Base-by-base conservation (phyloP, 306 rosid species). In the Vachellia collinsii region DNA sequence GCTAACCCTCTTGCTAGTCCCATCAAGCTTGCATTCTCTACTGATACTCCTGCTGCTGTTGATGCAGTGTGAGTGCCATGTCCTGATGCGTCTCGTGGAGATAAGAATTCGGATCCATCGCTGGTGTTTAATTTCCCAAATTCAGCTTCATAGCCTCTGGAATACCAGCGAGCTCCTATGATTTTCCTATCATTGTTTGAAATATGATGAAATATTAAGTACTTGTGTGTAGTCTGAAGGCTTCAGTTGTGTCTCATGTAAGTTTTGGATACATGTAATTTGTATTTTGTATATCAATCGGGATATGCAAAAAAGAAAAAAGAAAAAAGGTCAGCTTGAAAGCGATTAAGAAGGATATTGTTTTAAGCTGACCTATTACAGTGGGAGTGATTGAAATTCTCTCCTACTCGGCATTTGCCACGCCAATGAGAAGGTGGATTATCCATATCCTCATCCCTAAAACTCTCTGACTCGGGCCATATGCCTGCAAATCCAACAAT, bases 21-120 rank as follows among this genome's bases (percentile, higher is more conserved):
- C 77, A 47, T 80, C 50, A 78, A 84, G 75, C 80, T 89, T 13
- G 84, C 88, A 77, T 84, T 85, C 78, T 84, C 67, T 47, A 89
- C 85, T 5, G 39, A 53, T 54, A 23, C 79, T 1, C 95, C 95
- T 6, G 89, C 87, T 74, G 90, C 95, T 29, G 89, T 89, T 4
- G 95, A 91, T 64, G 93, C 62, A 0, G 91, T 87, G 84, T 91
- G 95, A 63, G 91, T 91, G 4, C 91, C 95, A 65, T 91, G 93
- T 70, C 93, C 91, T 0, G 75, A 17, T 61, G 89, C 87, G 64
- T 91, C 95, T 73, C 93, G 80, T 4, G 93, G 82, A 43, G 93
- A 91, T 22, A 84, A 61, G 82, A 56, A 89, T 61, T 89, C 91
- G 22, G 78, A 78, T 17, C 81, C 84, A 36, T 74, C 79, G 0